Conservation (phyloP, 257 asterid species). For the Paulownia fortunei region DNA sequence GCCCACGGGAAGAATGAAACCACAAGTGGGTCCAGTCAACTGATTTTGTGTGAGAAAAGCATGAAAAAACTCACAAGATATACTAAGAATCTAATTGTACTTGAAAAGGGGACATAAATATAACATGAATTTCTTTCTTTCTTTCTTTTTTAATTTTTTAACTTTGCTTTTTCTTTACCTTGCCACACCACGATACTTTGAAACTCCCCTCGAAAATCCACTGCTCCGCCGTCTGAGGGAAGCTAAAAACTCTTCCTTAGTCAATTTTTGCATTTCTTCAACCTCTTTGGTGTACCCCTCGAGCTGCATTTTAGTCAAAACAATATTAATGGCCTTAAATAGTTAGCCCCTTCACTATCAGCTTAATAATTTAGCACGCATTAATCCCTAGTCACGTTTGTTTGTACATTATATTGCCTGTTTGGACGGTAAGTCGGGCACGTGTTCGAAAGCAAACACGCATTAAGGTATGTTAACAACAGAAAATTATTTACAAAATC, state of each 20-base stretch:
- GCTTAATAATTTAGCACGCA: background rate
- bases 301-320: constrained; percentile 45
- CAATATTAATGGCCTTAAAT: constrained; percentile 5
- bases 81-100: constrained; percentile 30
- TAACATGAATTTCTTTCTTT: background rate
- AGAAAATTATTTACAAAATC: background rate
- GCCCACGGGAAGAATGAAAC: constrained; percentile 18
- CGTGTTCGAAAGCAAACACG: constrained; percentile 12
- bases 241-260: constrained; percentile 72
- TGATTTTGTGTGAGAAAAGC: constrained; percentile 20
- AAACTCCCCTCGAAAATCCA: constrained; percentile 84
- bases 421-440: background rate
- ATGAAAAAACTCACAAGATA: constrained; percentile 17
- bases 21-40: constrained; percentile 33
- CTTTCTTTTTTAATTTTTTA: background rate
- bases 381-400: background rate
- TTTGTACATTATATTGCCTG: background rate
- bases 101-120: constrained; percentile 9
- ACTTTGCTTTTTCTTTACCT: constrained; percentile 44
- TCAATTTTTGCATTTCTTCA: constrained; percentile 65
- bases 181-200: constrained; percentile 85
- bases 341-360: background rate
- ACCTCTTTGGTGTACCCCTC: constrained; percentile 56
- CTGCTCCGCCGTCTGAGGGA: constrained; percentile 71
- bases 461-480: background rate